Conservation (phyloP, 2,329 filamentous ascomycete species). For the Verticillium alfalfae region DNA sequence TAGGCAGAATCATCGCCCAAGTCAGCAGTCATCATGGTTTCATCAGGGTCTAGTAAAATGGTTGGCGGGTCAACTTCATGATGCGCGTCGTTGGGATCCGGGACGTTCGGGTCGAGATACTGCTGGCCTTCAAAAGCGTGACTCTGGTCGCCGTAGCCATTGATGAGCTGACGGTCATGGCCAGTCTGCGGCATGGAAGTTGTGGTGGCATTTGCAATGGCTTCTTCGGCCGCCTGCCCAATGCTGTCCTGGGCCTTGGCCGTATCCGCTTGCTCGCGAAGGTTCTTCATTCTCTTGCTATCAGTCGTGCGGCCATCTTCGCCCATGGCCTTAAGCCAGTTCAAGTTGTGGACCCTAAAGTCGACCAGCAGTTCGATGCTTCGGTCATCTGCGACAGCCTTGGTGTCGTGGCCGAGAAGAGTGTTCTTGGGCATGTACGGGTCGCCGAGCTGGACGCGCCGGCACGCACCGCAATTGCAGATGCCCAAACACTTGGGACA, state of each 20-base stretch:
- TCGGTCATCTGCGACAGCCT: constrained; percentile 80
- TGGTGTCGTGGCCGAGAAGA: constrained; percentile 84
- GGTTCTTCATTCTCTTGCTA: constrained; percentile 50
- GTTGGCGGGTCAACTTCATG: constrained; percentile 17
- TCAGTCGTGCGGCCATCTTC: constrained; percentile 53
- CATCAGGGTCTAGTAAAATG: constrained; percentile 18
- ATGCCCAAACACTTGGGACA: constrained; percentile 83
- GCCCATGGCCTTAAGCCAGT: constrained; percentile 64
- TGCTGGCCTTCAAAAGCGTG: constrained; percentile 17
- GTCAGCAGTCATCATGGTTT: constrained; percentile 2
- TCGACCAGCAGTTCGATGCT: constrained; percentile 89
- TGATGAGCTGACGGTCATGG: constrained; percentile 2
- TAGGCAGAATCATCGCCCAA: constrained; percentile 28
- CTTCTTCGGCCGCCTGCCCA: constrained; percentile 13
- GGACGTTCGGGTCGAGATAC: constrained; percentile 9
- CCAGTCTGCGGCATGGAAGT: background rate
- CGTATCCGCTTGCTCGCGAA: constrained; percentile 50
- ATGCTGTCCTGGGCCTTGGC: constrained; percentile 47
- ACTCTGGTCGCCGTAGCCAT: constrained; percentile 26
- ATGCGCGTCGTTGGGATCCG: constrained; percentile 5
- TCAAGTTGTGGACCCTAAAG: constrained; percentile 82
- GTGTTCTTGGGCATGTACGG: constrained; percentile 87
- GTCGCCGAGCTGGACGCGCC: constrained; percentile 57
- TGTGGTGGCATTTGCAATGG: constrained; percentile 14
- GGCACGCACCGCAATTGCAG: constrained; percentile 82